Base-by-base conservation (phyloP, 2,329 filamentous ascomycete genomes). In the Epichloe gansuensis region DNA sequence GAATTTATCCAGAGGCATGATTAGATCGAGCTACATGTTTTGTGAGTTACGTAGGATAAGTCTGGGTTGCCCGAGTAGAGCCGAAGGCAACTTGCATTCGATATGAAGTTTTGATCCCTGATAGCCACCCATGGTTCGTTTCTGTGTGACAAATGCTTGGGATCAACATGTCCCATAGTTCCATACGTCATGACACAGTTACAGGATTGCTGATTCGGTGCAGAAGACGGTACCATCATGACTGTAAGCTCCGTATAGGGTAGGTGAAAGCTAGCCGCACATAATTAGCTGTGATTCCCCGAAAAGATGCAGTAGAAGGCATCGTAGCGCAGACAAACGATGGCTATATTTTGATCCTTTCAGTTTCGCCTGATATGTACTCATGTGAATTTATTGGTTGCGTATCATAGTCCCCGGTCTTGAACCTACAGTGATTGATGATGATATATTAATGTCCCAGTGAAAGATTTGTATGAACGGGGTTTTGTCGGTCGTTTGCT, bases 131-230 rank as follows among this genome's bases (percentile, higher is more conserved):
- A 95, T 3, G 89, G 91, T 60, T 86, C 83, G 61, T 81, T 84
- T 63, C 86, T 91, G 5, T 72, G 74, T 2, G 89, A 85, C 34
- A 80, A 76, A 61, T 89, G 85, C 53, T 78, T 76, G 5, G 81
- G 75, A 65, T 95, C 82, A 45, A 91, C 72, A 68, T 88, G 85
- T 34, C 75, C 72, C 65, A 91, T 79, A 12, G 74, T 73, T 42
- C 82, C 82, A 61, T 87, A 80, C 1, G 84, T 86, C 57, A 88
- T 83, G 66, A 80, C 85, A 67, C 87, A 91, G 75, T 86, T 93
- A 52, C 80, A 72, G 41, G 71, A 64, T 60, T 78, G 76, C 57
- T 80, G 77, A 48, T 77, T 67, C 3, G 73, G 74, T 2, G 73
- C 67, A 2, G 65, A 59, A 12, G 69, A 60, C 17, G 75, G 67